phyloP scores from a whole-genome alignment of 768 basidiomycete genomes.

The Mycena venus region DNA sequence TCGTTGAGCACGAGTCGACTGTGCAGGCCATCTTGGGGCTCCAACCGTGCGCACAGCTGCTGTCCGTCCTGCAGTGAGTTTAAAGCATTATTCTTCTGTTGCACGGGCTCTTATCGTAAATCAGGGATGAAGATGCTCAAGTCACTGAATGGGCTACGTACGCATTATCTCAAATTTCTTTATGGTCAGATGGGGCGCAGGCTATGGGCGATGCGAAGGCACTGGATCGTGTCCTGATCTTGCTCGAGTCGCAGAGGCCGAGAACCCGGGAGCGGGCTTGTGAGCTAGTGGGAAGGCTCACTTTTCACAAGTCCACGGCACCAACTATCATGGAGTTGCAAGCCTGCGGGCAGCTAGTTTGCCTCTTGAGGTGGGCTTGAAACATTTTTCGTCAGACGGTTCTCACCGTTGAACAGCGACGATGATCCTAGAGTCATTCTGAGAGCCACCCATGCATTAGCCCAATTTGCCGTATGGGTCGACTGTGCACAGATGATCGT shows the following conservation, averaged over 20 bases:
- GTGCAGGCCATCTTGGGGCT: background rate
- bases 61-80: too few species aligned
- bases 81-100: too few species aligned
- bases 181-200: too few species aligned
- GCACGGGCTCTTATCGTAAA: too few species aligned
- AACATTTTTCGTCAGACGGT: background rate
- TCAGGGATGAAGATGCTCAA: too few species aligned
- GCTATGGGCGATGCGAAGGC: too few species aligned
- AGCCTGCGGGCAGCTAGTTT: background rate
- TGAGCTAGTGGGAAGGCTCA: background rate
- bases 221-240: too few species aligned
- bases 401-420: background rate
- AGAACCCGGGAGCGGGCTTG: too few species aligned
- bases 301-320: background rate
- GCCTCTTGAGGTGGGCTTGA: background rate
- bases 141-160: too few species aligned
- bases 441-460: background rate
- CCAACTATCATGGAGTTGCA: background rate
- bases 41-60: too few species aligned
- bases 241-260: too few species aligned
- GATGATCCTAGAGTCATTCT: background rate
- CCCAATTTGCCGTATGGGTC: background rate
- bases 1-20: background rate
- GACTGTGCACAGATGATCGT: background rate
- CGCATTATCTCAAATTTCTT: too few species aligned